Conservation (phyloP, 306 rosid genomes). For the Cucurbita argyrosperma region DNA sequence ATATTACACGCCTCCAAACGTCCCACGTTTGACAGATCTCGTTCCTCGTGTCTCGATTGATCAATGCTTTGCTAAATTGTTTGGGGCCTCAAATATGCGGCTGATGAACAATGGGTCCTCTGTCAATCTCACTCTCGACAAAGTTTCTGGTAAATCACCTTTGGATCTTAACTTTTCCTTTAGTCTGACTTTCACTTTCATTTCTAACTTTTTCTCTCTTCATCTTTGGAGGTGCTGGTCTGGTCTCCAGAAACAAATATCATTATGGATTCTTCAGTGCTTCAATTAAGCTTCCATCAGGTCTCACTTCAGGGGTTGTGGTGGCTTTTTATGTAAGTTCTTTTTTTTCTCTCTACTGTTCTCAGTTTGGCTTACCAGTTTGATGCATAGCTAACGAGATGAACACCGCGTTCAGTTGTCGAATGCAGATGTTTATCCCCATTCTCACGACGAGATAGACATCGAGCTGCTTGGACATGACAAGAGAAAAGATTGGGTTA, state of each 20-base stretch:
- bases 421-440: conserved; percentile 71
- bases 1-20: conserved; percentile 42
- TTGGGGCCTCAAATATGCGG: conserved; percentile 51
- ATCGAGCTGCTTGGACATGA: conserved; percentile 91
- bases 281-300: conserved; percentile 77
- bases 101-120: conserved; percentile 58
- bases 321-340: conserved; percentile 83
- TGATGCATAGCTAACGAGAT: background rate
- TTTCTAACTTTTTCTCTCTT: background rate
- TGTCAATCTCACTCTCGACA: conserved; percentile 67
- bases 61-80: conserved; percentile 33
- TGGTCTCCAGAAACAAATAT: conserved; percentile 40
- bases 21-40: conserved; percentile 47
- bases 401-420: conserved; percentile 44
- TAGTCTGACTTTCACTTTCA: background rate
- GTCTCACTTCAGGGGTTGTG: conserved; percentile 82
- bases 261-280: conserved; percentile 93
- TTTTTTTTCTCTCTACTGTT: background rate
- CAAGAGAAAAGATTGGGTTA: conserved; percentile 65
- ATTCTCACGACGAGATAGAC: conserved; percentile 83
- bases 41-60: conserved; percentile 46
- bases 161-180: background rate
- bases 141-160: conserved; percentile 38
- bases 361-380: background rate
- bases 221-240: conserved; percentile 52